Base-by-base conservation (phyloP, 352 stramenopile species). In the Pythium pyrilobum region DNA sequence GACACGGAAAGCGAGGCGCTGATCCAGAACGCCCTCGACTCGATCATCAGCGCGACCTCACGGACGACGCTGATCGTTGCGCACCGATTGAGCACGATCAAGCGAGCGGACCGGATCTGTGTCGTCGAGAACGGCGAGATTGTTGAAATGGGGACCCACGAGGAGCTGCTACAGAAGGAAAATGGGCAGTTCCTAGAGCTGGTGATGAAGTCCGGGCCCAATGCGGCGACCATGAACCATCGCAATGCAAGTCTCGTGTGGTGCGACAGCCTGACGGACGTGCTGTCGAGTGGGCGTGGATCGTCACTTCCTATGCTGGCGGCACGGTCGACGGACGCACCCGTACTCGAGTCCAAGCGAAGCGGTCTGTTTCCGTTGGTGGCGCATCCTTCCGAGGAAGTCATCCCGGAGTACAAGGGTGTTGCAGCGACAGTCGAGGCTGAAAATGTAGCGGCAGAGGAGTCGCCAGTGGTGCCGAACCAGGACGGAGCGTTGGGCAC, bases 1-100 rank as follows among this genome's bases (percentile, higher is more conserved):
- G 85, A 92, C 56, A 69, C 66, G 9, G 82, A 91, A 41, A 80
- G 68, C 31, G 85, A 95, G 55, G 66, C 67, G 3, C 59, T 73
- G 3, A 78, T 97, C 0, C 82, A 96, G 66, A 52, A 60, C 23
- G 74, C 72, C 5, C 33, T 81, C 4, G 65, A 82, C 28, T 70
- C 67, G 5, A 62, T 81, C 37, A 66, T 85, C 27, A 16, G 45
- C 11, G 53, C 60, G 13, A 68, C 56, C 1, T 50, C 16, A 38
- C 60, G 67, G 28, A 75, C 71, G 33, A 81, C 64, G 21, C 44
- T 77, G 20, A 67, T 81, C 23, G 56, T 73, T 16, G 66, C 71
- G 10, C 71, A 81, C 42, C 71, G 68, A 4, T 55, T 66, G 5
- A 64, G 47, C 9, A 80, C 67, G 0, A 71, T 77, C 28, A 54